phyloP scores from a whole-genome alignment of 805 yeast genomes.

The Tetrapisispora taiwanensis region DNA sequence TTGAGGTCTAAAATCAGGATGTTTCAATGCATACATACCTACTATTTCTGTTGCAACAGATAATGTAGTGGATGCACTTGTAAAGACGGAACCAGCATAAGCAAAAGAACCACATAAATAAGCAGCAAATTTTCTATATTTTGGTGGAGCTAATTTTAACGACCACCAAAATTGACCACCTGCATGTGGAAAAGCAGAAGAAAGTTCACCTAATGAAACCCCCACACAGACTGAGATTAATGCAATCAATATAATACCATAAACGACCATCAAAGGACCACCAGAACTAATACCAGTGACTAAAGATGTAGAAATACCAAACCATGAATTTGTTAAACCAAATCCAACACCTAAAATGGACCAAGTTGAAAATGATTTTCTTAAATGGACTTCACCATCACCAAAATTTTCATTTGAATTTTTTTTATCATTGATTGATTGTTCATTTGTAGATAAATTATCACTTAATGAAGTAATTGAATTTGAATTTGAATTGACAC shows the following conservation, averaged over 20 bases:
- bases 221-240: slow-evolving; percentile 40
- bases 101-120: slow-evolving; percentile 57
- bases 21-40: slow-evolving; percentile 38
- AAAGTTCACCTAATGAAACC: slow-evolving; percentile 43
- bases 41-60: slow-evolving; percentile 45
- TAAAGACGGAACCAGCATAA: slow-evolving; percentile 54
- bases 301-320: slow-evolving; percentile 51
- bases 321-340: slow-evolving; percentile 56
- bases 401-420: not conserved
- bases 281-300: slow-evolving; percentile 48
- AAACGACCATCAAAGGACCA: slow-evolving; percentile 50
- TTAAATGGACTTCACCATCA: slow-evolving; percentile 22
- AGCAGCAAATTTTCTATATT: slow-evolving; percentile 36
- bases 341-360: slow-evolving; percentile 52
- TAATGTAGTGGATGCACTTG: slow-evolving; percentile 52
- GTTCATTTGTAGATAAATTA: not conserved
- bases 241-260: slow-evolving; percentile 48
- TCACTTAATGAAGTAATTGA: not conserved
- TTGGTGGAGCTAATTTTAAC: slow-evolving; percentile 42
- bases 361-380: slow-evolving; percentile 38
- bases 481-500: not conserved
- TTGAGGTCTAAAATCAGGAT: slow-evolving; percentile 30
- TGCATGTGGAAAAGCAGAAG: slow-evolving; percentile 51
- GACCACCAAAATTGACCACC: slow-evolving; percentile 61
- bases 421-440: not conserved